These are phyloP conservation scores for Amanita phalloides DNA, from an alignment of 768 basidiomycete species.

Conservation along the genomic window DNA sequence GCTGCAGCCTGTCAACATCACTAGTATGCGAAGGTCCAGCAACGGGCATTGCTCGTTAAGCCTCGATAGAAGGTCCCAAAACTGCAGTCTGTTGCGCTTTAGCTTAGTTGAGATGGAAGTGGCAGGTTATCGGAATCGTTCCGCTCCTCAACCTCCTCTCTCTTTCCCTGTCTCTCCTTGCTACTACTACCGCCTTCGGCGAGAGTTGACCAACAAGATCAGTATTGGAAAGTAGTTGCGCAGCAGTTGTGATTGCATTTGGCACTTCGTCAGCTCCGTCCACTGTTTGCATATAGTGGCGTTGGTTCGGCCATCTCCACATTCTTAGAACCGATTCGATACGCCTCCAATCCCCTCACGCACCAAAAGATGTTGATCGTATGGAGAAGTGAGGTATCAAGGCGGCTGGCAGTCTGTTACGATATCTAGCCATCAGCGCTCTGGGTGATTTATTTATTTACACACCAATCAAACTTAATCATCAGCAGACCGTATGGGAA, in stretches of 20 bases:
- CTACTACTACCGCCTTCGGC: slow-evolving; percentile 1
- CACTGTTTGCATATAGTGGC: neutral
- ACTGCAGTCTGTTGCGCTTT: neutral
- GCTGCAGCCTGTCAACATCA: slow-evolving; percentile 1
- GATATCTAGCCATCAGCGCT: neutral
- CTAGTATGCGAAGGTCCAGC: neutral
- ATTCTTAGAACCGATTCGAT: too few relatives aligned
- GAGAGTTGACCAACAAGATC: neutral
- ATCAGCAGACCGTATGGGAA: too few relatives aligned
- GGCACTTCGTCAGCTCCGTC: neutral
- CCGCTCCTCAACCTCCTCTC: neutral
- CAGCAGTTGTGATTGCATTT: too few relatives aligned
- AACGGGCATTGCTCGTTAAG: neutral
- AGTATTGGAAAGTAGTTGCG: neutral
- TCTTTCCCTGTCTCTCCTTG: slow-evolving; percentile 3
- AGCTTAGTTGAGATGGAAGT: neutral
- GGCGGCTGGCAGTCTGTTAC: too few relatives aligned
- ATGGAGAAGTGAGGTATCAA: neutral
- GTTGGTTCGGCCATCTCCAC: neutral
- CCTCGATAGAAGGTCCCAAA: neutral
- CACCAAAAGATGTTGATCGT: too few relatives aligned
- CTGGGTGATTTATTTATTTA: neutral
- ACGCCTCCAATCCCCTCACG: too few relatives aligned
- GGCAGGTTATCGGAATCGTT: neutral
- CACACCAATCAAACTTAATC: too few relatives aligned